phyloP scores from a whole-genome alignment of 108 stramenopile genomes.

The Pseudonitzschia pungens region DNA sequence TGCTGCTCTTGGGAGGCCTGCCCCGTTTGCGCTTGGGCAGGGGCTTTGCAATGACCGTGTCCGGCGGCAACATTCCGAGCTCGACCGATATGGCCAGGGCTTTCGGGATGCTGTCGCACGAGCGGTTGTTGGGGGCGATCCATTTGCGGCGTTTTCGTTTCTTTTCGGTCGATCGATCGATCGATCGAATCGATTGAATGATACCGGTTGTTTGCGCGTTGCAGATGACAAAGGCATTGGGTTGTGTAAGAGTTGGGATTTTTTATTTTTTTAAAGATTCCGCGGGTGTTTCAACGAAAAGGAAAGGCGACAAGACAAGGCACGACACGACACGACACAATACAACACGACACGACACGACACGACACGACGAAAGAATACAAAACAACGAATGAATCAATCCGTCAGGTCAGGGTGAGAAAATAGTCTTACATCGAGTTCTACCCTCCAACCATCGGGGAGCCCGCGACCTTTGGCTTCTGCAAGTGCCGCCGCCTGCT shows the following conservation, averaged over 20 bases:
- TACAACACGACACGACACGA: no score
- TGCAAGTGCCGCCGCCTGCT: constrained; percentile 37
- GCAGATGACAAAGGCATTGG: no score
- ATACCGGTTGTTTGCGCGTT: no score
- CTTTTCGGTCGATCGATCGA: not conserved
- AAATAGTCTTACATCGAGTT: constrained; percentile 51
- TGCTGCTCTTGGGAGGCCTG: constrained; percentile 20
- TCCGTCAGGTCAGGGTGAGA: no score
- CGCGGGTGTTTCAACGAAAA: no score
- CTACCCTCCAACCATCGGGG: constrained; percentile 57
- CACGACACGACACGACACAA: no score
- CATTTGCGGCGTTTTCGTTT: constrained; percentile 64
- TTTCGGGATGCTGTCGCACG: constrained; percentile 62
- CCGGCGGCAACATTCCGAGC: constrained; percentile 51
- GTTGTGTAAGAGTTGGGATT: no score
- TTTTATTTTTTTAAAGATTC: no score
- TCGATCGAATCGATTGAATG: no score
- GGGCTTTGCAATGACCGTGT: constrained; percentile 37
- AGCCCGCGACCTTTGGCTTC: constrained; percentile 57
- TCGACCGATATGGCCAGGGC: constrained; percentile 59
- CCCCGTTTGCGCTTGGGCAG: constrained; percentile 30
- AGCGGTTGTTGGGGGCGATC: constrained; percentile 52
- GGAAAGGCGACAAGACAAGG: no score
- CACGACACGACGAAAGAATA: no score
- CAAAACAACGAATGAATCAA: no score